Evolutionary conservation across 1,139 yeast genomes (phyloP), one percentile per base, ranked within the genome.

Genomic region (Pichia sp.): DNA sequence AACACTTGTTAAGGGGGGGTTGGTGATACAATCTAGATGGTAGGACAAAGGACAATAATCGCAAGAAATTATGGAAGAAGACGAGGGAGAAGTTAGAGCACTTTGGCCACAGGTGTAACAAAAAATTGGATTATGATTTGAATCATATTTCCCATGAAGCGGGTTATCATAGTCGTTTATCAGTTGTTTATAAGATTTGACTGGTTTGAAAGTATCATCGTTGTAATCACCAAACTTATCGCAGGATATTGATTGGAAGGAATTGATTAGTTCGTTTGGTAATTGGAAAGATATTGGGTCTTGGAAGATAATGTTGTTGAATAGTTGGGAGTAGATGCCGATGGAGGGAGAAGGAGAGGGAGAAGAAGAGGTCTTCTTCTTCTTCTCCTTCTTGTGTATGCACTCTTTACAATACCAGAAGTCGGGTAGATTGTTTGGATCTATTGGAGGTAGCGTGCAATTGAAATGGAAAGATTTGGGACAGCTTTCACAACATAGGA

Each of bases 391-490:
- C 51, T 71, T 70, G 16, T 73, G 70, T 14, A 63, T 58, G 65
- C 99, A 93, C 61, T 84, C 89, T 30, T 79, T 78, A 70, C 99
- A 93, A 59, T 77, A 81, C 98, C 98, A 93, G 61, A 82, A 89
- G 33, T 87, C 96, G 0, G 97, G 97, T 10, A 90, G 73, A 44
- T 80, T 76, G 45, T 73, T 74, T 46, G 83, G 84, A 57, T 86
- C 93, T 29, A 86, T 70, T 0, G 99, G 98, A 3, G 98, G 98
- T 60, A 88, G 87, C 57, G 93, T 80, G 67, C 99, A 93, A 14
- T 87, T 76, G 64, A 93, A 89, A 65, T 93, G 99, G 67, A 91
- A 93, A 1, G 96, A 87, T 62, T 78, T 79, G 0, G 97, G 96
- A 68, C 99, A 93, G 3, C 87, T 76, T 61, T 93, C 99, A 70